Percentiles rank a stretch among this genome's conserved stretches.
Evolutionary conservation across 2,329 filamentous ascomycete genomes (phyloP).

Genomic region (Colletotrichum sansevieriae): DNA sequence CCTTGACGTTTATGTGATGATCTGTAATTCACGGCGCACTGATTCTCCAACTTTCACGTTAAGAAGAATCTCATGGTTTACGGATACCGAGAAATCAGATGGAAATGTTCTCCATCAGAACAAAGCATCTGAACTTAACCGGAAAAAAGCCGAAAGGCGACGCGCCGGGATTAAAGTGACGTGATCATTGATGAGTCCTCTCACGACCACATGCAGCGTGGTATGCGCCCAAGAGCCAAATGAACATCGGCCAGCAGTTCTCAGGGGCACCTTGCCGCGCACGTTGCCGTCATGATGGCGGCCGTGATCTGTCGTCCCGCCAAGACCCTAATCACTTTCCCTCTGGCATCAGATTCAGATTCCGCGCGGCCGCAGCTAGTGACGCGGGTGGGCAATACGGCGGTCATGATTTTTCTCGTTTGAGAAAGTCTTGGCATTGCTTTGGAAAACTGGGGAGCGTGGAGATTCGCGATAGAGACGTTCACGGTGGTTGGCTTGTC

Average conservation of each 20-base stretch:
- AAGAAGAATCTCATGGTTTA: too few relatives aligned
- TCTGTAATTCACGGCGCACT: constrained; percentile 30
- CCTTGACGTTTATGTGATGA: constrained; percentile 26
- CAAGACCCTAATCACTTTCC: constrained; percentile 22
- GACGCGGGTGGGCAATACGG: constrained; percentile 14
- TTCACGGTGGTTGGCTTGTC: constrained; percentile 32
- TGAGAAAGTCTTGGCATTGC: constrained; percentile 34
- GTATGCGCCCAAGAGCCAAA: not conserved
- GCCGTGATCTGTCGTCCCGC: constrained; percentile 1
- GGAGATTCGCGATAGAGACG: constrained; percentile 19
- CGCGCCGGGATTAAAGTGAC: constrained; percentile 2
- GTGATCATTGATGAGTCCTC: not conserved
- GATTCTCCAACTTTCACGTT: constrained; percentile 13
- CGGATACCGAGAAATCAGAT: not conserved
- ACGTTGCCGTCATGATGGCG: constrained; percentile 3
- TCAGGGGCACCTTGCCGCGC: constrained; percentile 4
- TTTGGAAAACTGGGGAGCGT: constrained; percentile 36
- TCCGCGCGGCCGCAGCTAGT: constrained; percentile 10
- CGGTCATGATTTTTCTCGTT: constrained; percentile 23
- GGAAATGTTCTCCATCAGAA: not conserved
- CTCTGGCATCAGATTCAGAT: not conserved
- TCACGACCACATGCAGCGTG: not conserved
- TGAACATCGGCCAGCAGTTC: not conserved
- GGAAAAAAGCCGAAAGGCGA: not conserved
- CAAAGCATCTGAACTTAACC: constrained; percentile 9